Evolutionary conservation across 176 grass and related monocot genomes (phyloP).

Genomic region (Oryza brachyantha): DNA sequence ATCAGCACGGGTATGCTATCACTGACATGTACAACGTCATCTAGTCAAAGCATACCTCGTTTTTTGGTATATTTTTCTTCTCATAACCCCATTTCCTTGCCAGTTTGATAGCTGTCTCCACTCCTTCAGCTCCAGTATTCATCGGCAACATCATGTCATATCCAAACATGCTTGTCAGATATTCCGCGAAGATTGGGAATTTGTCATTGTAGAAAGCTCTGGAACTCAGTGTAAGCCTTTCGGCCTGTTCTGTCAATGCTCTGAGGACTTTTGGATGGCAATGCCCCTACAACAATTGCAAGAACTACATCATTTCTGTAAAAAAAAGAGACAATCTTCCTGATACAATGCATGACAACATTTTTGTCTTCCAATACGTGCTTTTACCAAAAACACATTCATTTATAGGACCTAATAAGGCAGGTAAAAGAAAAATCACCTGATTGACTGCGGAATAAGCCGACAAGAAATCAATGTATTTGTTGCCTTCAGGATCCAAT

Average conservation of each 20-base stretch:
- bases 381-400: neutral
- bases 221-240: slow-evolving; percentile 91
- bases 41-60: slow-evolving; percentile 56
- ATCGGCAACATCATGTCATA: slow-evolving; percentile 98
- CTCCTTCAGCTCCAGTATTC: slow-evolving; percentile 99
- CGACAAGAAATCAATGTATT: slow-evolving; percentile 93
- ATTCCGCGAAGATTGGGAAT: slow-evolving; percentile 78
- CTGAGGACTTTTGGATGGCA: slow-evolving; percentile 83
- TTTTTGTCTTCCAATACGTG: neutral
- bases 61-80: slow-evolving; percentile 82
- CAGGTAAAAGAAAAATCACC: slow-evolving; percentile 33
- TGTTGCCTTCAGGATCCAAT: slow-evolving; percentile 95
- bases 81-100: slow-evolving; percentile 97
- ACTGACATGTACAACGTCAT: neutral
- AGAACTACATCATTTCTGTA: neutral
- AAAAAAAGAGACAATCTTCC: neutral
- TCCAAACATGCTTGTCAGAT: slow-evolving; percentile 79
- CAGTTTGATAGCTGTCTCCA: slow-evolving; percentile 92
- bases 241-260: slow-evolving; percentile 78
- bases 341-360: neutral
- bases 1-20: neutral
- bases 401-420: neutral
- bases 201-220: slow-evolving; percentile 97
- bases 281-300: slow-evolving; percentile 57
- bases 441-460: slow-evolving; percentile 98